These are phyloP conservation scores for Prototheca stagnorum DNA, from an alignment of 163 green algal genomes.

Conservation along the genomic window DNA sequence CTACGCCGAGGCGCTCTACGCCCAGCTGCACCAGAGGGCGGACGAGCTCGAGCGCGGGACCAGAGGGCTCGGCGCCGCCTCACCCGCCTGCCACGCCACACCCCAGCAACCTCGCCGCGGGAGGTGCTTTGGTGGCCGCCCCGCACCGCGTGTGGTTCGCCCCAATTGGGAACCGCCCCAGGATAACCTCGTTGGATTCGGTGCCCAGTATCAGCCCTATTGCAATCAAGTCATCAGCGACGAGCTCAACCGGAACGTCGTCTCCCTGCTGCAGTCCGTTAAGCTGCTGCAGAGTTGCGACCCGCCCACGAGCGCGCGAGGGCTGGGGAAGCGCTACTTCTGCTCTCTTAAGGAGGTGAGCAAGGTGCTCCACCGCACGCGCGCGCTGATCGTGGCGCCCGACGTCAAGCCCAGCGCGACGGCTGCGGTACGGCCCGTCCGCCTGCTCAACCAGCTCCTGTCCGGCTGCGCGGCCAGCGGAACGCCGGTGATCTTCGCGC, in stretches of 20 bases:
- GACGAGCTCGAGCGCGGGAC: too few relatives aligned
- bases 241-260: constrained; percentile 4
- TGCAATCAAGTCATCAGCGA: constrained; percentile 12
- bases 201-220: neutral
- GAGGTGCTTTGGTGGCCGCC: too few relatives aligned
- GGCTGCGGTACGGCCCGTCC: constrained; percentile 13
- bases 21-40: too few relatives aligned
- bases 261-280: constrained; percentile 1
- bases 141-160: too few relatives aligned
- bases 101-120: too few relatives aligned
- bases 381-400: constrained; percentile 11
- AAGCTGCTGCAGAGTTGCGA: constrained; percentile 5
- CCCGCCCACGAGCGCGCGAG: neutral
- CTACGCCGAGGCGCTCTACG: too few relatives aligned
- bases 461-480: constrained; percentile 13
- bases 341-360: constrained; percentile 23
- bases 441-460: constrained; percentile 33
- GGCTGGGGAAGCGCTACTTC: constrained; percentile 12
- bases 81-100: too few relatives aligned
- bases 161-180: too few relatives aligned
- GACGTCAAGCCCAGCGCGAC: constrained; percentile 8
- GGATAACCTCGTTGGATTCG: too few relatives aligned
- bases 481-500: constrained; percentile 47
- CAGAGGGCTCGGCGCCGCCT: too few relatives aligned
- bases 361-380: constrained; percentile 10